These are phyloP conservation scores for Colletotrichum cuscutae DNA, from an alignment of 2,329 filamentous ascomycete genomes.

Conservation along the genomic window DNA sequence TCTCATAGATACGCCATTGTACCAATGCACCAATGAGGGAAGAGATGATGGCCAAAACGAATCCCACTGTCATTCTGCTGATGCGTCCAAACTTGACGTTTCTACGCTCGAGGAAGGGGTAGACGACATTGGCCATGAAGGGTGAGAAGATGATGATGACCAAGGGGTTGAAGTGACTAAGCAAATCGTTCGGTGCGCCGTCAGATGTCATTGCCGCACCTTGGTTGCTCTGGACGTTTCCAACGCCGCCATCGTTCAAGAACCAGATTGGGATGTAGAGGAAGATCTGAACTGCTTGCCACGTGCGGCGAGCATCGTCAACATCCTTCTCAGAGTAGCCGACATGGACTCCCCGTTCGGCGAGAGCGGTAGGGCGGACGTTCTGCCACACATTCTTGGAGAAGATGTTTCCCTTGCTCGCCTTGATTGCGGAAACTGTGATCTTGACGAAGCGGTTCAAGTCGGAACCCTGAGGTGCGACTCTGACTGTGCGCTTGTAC, in stretches of 20 bases:
- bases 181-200: constrained; percentile 69
- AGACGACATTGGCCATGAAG: constrained; percentile 63
- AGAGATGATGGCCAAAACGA: constrained; percentile 57
- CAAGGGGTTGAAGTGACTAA: constrained; percentile 69
- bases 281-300: constrained; percentile 53
- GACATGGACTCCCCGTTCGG: constrained; percentile 59
- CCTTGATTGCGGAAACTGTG: constrained; percentile 63
- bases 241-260: constrained; percentile 53
- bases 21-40: constrained; percentile 67
- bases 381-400: constrained; percentile 67
- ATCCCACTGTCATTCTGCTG: constrained; percentile 66
- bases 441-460: constrained; percentile 69
- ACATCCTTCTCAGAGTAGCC: constrained; percentile 73
- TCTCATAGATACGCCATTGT: constrained; percentile 68
- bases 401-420: constrained; percentile 62
- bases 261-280: constrained; percentile 53
- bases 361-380: constrained; percentile 65
- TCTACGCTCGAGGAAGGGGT: constrained; percentile 62
- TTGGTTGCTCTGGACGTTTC: constrained; percentile 47
- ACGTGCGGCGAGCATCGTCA: constrained; percentile 68
- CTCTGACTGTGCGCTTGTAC: constrained; percentile 65
- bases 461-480: constrained; percentile 73
- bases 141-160: constrained; percentile 68
- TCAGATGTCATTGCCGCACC: constrained; percentile 55
- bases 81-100: constrained; percentile 68